Evolutionary conservation across 73 alveolate species (phyloP).

Genomic region (Uronychia binucleata): DNA sequence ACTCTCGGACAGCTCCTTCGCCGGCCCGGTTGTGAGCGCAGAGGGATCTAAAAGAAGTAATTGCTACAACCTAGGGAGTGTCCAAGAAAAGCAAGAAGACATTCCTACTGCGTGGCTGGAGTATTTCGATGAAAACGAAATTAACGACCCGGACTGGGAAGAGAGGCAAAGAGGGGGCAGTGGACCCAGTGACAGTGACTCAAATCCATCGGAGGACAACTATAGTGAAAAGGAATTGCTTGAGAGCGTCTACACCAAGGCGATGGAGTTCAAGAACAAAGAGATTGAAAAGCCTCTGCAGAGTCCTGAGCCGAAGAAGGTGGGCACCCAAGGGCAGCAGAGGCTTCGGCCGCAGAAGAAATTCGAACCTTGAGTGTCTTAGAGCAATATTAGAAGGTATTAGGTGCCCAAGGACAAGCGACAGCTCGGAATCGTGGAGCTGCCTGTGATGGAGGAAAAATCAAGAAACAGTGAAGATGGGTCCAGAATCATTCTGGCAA

Average conservation of each 20-base stretch:
- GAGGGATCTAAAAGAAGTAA: too few species aligned
- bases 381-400: too few species aligned
- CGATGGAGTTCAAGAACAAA: not conserved
- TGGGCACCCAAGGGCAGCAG: not conserved
- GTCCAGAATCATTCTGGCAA: too few species aligned
- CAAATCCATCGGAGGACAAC: not conserved
- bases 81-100: too few species aligned
- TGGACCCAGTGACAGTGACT: not conserved
- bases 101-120: too few species aligned
- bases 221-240: not conserved
- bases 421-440: not conserved
- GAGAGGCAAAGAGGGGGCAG: not conserved
- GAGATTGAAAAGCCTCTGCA: not conserved
- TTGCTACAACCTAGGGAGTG: too few species aligned
- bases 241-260: not conserved
- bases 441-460: not conserved
- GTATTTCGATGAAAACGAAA: not conserved
- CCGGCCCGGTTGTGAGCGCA: too few species aligned
- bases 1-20: too few species aligned
- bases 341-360: not conserved
- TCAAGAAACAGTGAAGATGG: not conserved
- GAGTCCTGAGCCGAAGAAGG: not conserved
- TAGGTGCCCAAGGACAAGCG: not conserved
- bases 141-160: not conserved
- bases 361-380: not conserved